Evolutionary conservation across 2,329 filamentous ascomycete species (phyloP).

Genomic region (Alternaria sp.): DNA sequence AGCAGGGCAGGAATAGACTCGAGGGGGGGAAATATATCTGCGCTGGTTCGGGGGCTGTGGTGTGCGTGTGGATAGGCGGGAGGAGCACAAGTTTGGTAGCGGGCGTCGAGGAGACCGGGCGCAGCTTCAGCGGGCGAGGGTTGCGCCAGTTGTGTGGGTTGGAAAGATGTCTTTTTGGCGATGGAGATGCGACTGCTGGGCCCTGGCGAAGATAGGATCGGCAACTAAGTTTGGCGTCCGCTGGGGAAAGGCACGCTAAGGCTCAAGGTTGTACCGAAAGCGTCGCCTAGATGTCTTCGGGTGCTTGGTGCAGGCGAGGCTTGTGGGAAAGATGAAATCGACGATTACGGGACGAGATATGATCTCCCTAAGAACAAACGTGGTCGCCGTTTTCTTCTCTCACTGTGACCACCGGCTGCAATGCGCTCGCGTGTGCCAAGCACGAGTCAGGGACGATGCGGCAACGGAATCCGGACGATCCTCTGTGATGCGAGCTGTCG

Average conservation of each 20-base stretch:
- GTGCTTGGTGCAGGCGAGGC: constrained; percentile 12
- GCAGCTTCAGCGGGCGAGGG: constrained; percentile 7
- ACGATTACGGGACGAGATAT: not conserved
- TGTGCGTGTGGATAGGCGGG: constrained; percentile 1
- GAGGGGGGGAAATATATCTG: constrained; percentile 7
- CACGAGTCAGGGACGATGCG: constrained; percentile 31
- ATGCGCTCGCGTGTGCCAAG: constrained; percentile 33
- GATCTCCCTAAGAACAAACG: constrained; percentile 10
- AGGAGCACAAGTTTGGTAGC: constrained; percentile 8
- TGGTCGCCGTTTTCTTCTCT: not conserved
- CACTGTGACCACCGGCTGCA: constrained; percentile 11
- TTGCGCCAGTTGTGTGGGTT: constrained; percentile 15
- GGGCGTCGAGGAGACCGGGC: constrained; percentile 8
- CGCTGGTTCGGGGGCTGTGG: not conserved
- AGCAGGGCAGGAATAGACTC: constrained; percentile 8
- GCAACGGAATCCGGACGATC: constrained; percentile 30
- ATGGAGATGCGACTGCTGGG: constrained; percentile 19
- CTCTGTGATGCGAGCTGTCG: constrained; percentile 21
- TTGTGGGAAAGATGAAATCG: not conserved
- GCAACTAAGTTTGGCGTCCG: constrained; percentile 32
- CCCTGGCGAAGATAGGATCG: constrained; percentile 29
- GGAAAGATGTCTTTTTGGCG: constrained; percentile 21
- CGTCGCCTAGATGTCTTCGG: constrained; percentile 12
- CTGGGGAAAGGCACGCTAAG: constrained; percentile 27
- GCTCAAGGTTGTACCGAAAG: constrained; percentile 11